Evolutionary conservation across 1,284 basidiomycete species (phyloP), one percentile per base, ranked within the genome.

Genomic region (Cutaneotrichosporon sp.): DNA sequence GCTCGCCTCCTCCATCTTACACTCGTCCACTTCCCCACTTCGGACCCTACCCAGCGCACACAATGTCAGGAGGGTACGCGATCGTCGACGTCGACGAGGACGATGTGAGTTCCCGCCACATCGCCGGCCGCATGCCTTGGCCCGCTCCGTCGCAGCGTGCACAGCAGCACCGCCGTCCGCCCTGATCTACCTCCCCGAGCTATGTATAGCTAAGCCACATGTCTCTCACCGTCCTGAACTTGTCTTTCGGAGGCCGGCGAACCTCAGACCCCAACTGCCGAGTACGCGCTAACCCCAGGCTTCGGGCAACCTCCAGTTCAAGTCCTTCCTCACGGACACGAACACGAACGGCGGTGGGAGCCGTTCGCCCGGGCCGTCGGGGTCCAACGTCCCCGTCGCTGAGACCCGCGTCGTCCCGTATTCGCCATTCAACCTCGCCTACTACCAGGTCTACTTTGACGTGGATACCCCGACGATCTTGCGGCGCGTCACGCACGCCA

Each of bases 401-500:
- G 50, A 32, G 26, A 25, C 26, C n/a, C 39, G 27, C 55, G 41
- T 52, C 61, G 68, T 66, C 29, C 70, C 70, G 5, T 71, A 64
- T 52, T 74, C 68, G 19, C 60, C 66, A n/a, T 75, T 78, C 68
- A 72, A 75, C 47, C 52, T 77, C n/a, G 73, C 73, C 4, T 75
- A 74, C 58, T 77, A 78, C 58, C 74, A 54, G 61, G 54, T 64
- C n/a, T 77, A 76, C 65, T 79, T 79, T 61, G 76, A 78, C 55
- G 73, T 79, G 47, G 75, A 77, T 54, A 76, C 73, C 16, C 59
- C 58, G 22, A 74, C 71, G 3, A 71, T 79, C 11, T 54, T 76
- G 16, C 74, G 75, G 49, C 67, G 77, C 11, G 70, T 75, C 27
- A 70, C 64, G 19, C 63, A 70, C 57, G 72, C 77, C 4, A 72